Base-by-base conservation (phyloP, 257 asterid species). In the Apocynum venetum region DNA sequence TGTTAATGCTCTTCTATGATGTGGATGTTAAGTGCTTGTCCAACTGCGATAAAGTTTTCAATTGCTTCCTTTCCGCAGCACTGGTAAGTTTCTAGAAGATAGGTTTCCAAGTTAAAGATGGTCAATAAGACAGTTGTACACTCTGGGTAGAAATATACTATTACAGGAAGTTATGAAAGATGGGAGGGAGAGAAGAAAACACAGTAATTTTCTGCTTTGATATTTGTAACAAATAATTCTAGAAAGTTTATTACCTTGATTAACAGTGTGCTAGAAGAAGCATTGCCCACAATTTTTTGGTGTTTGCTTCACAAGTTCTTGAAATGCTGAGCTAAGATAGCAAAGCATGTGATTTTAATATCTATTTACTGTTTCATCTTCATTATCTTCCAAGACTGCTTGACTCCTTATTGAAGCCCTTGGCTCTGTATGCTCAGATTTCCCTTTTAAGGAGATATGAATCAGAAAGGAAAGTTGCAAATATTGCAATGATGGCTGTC, bases 391-490 rank as follows among this genome's bases (percentile, higher is more conserved):
- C n/a, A 15, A 40, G 48, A 6, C 4, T 64, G 61, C 55, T 51
- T 1, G 51, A 38, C 66, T 36, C 53, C 73, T 69, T 46, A 17
- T 1, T 61, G 36, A 20, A 78, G 4, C n/a, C 36, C 63, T 38
- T 19, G 35, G 25, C 6, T 13, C 13, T 56, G 57, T 47, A 59
- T 38, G 38, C 5, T 76, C 86, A 96, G 99, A 88, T 90, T 43
- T 76, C 93, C 1, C 85, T 96, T 85, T 87, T 96, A 76, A 87
- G 80, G 82, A 85, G 88, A 82, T 96, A 93, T 7, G 99, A 91
- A 84, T 87, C 92, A 25, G 98, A 96, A 79, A 89, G 99, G 82
- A 96, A 85, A 83, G 83, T 92, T 49, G 97, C 93, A 59, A 96
- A 96, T 80, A 31, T 87, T 72, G 74, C 91, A 35, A 84, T 96